A percentile compares a stretch with the other conserved stretches of the same genome.
These are phyloP conservation scores for Wickerhamiella nectarea DNA, from an alignment of 805 yeast species.

Conservation along the genomic window DNA sequence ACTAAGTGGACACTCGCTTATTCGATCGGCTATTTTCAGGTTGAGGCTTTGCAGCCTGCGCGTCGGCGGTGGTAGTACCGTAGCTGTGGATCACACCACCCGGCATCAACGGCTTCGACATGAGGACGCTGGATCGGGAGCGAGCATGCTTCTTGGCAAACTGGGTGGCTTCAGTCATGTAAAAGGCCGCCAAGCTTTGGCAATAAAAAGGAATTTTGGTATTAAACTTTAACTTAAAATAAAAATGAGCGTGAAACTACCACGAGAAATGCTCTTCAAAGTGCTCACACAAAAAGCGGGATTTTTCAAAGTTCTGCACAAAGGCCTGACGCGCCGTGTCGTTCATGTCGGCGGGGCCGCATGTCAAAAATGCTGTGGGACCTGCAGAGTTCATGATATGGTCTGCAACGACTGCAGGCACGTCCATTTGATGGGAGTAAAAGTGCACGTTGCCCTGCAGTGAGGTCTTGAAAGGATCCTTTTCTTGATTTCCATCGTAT, in stretches of 20 bases:
- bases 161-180: no score
- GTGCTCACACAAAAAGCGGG: conserved; percentile 11
- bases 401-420: conserved; percentile 3
- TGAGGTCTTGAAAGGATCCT: conserved; percentile 7
- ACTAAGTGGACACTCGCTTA: not conserved
- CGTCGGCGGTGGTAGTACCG: not conserved
- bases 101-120: conserved; percentile 2
- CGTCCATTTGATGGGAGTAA: conserved; percentile 10
- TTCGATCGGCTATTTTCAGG: no score
- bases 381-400: conserved; percentile 5
- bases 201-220: no score
- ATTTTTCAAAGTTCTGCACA: conserved; percentile 14
- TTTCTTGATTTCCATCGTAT: conserved; percentile 3
- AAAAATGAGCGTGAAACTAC: conserved; percentile 5
- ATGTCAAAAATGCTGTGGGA: conserved; percentile 15
- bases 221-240: not conserved
- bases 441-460: conserved; percentile 8
- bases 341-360: conserved; percentile 18
- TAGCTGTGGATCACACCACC: not conserved
- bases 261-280: conserved; percentile 18
- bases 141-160: not conserved
- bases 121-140: conserved; percentile 5
- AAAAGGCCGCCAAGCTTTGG: no score
- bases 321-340: conserved; percentile 15
- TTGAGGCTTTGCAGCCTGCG: not conserved